A percentile compares a stretch with the other conserved stretches of the same genome.
phyloP scores from a whole-genome alignment of 1,284 basidiomycete species.

The Cronartium ribicola region DNA sequence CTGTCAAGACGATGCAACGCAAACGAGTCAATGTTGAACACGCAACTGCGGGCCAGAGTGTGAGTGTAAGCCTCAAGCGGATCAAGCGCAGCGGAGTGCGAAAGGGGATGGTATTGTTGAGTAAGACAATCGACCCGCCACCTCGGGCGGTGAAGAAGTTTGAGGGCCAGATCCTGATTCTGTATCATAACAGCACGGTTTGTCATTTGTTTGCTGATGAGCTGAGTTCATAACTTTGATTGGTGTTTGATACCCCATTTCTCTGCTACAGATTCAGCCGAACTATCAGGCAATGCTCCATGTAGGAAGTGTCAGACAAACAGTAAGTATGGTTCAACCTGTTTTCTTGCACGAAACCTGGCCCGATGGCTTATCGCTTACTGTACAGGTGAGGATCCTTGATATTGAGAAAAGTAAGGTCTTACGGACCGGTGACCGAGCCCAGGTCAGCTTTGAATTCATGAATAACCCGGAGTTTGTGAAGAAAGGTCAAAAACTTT shows the following conservation, averaged over 20 bases:
- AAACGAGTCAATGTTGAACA: constrained; percentile 78
- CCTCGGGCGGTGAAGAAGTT: constrained; percentile 73
- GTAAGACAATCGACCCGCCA: constrained; percentile 65
- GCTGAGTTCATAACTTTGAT: neutral
- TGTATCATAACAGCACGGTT: constrained; percentile 86
- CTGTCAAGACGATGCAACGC: constrained; percentile 87
- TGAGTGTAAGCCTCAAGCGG: constrained; percentile 87
- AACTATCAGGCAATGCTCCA: constrained; percentile 49
- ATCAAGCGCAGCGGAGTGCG: constrained; percentile 75
- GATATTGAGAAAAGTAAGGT: constrained; percentile 52
- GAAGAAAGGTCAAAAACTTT: constrained; percentile 34
- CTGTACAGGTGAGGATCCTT: constrained; percentile 25
- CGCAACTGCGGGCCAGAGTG: constrained; percentile 91
- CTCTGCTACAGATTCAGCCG: constrained; percentile 45
- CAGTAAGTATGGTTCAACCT: constrained; percentile 78
- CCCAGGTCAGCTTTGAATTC: constrained; percentile 84
- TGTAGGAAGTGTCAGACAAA: constrained; percentile 72
- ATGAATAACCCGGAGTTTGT: constrained; percentile 43
- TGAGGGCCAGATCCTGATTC: constrained; percentile 75
- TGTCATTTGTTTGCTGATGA: constrained; percentile 52
- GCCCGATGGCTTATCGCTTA: neutral
- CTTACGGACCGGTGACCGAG: constrained; percentile 81
- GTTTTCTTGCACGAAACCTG: neutral
- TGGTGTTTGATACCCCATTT: constrained; percentile 14
- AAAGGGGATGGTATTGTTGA: constrained; percentile 86